These are phyloP conservation scores for Ceratobasidium papillatum DNA, from an alignment of 1,284 basidiomycete species.

Conservation along the genomic window DNA sequence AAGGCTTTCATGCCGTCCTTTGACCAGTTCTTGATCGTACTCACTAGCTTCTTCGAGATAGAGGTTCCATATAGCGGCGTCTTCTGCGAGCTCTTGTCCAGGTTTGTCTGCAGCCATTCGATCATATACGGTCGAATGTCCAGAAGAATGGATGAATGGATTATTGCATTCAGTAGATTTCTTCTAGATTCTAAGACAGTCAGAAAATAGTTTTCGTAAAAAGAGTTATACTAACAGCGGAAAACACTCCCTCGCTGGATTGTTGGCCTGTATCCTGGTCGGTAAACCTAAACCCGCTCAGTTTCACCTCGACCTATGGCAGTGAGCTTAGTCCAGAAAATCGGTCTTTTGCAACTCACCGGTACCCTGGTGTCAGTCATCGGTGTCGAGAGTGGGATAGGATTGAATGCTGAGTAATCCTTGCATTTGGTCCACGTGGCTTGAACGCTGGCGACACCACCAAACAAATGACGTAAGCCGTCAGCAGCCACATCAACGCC, in stretches of 20 bases:
- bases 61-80: not conserved
- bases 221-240: not conserved
- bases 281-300: not conserved
- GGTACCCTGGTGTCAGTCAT: not conserved
- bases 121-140: not conserved
- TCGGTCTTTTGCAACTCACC: not conserved
- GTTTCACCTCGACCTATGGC: not conserved
- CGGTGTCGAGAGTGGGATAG: not conserved
- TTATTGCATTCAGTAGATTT: not conserved
- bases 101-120: not conserved
- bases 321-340: not conserved
- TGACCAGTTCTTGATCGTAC: slow-evolving; percentile 24
- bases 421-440: no score
- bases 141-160: not conserved
- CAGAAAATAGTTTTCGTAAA: not conserved
- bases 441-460: not conserved
- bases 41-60: slow-evolving; percentile 14
- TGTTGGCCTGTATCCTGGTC: not conserved
- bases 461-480: not conserved
- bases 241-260: not conserved
- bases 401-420: not conserved
- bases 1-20: slow-evolving; percentile 5
- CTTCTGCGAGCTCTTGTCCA: slow-evolving; percentile 17
- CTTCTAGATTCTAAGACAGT: not conserved
- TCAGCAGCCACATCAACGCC: no score